Base-by-base conservation (phyloP, 306 rosid genomes). In the Dalbergia oliveri region DNA sequence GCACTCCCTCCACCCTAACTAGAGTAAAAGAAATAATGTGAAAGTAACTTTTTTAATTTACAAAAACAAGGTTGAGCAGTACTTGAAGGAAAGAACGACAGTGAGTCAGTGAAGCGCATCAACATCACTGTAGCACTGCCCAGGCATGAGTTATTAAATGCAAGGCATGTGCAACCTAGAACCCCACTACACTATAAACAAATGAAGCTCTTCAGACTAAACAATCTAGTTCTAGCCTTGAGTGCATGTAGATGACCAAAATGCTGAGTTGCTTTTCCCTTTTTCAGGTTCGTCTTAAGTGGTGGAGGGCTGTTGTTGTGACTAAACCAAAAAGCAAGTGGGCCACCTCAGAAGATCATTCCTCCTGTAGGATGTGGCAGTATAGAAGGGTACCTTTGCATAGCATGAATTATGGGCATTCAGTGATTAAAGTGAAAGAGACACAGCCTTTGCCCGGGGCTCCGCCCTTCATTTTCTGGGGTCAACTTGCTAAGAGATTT, bases 71-170 rank as follows among this genome's bases (percentile, higher is more conserved):
- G 19, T 53, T 15, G 21, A 53, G 31, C 31, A 26, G 31, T 26
- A 26, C 31, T 26, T 2, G 31, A 39, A 13, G 53, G 72, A 19
- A 71, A 11, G 73, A 45, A 35, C 5, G 26, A 65, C 33, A 19
- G 76, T 69, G 79, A 73, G 72, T 76, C 75, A 73, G 72, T 49
- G 86, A 69, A 71, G 78, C 88, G 84, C 79, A 78, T 72, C 34
- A 47, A n/a, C 33, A 81, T 8, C 45, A 57, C 41, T 8, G 10
- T 58, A 69, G 72, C 53, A 37, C 49, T 54, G 26, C 79, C 31
- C 9, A 69, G 58, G 80, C 66, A 61, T 50, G 80, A 85, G 65
- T 77, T 76, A 74, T 69, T 86, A 79, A 86, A 88, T 90, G 95
- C 84, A 81, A 72, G 31, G 84, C 94, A 89, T 84, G 87, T 84